Percentiles rank a stretch among this genome's conserved stretches.
Evolutionary conservation across 768 basidiomycete genomes (phyloP).

Genomic region (Lentinula detonsa): DNA sequence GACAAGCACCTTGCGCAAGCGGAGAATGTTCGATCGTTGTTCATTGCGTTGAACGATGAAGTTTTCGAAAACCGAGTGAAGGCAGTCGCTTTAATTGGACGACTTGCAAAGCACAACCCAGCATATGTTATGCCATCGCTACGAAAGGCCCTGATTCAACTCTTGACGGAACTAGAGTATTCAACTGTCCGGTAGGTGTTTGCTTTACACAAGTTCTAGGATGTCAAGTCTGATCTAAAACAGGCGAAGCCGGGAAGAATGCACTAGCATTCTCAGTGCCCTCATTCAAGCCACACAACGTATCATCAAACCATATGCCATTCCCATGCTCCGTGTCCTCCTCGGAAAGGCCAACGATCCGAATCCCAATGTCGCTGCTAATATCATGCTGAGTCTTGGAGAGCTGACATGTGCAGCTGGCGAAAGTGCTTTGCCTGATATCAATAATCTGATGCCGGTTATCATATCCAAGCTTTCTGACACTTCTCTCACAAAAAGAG

Average conservation of each 20-base stretch:
- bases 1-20: conserved; percentile 97
- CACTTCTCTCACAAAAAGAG: conserved; percentile 80
- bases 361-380: conserved; percentile 85
- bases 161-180: conserved; percentile 95
- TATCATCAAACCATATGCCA: conserved; percentile 91
- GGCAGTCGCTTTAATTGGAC: conserved; percentile 88
- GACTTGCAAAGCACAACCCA: conserved; percentile 91
- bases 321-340: conserved; percentile 91
- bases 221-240: neutral
- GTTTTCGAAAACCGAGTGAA: conserved; percentile 88
- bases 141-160: conserved; percentile 90
- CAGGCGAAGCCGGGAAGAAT: conserved; percentile 87
- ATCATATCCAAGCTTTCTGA: conserved; percentile 89
- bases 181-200: conserved; percentile 75
- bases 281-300: conserved; percentile 89
- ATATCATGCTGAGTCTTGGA: conserved; percentile 91
- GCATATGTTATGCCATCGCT: conserved; percentile 98
- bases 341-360: conserved; percentile 83
- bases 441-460: conserved; percentile 84
- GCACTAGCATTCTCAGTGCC: conserved; percentile 82
- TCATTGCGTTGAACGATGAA: conserved; percentile 97
- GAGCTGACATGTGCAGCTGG: conserved; percentile 91
- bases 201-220: neutral
- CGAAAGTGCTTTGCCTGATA: conserved; percentile 80
- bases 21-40: conserved; percentile 95